Conservation (phyloP, 192 early-diverging fungal genomes). For the Chytriomyces sp. region DNA sequence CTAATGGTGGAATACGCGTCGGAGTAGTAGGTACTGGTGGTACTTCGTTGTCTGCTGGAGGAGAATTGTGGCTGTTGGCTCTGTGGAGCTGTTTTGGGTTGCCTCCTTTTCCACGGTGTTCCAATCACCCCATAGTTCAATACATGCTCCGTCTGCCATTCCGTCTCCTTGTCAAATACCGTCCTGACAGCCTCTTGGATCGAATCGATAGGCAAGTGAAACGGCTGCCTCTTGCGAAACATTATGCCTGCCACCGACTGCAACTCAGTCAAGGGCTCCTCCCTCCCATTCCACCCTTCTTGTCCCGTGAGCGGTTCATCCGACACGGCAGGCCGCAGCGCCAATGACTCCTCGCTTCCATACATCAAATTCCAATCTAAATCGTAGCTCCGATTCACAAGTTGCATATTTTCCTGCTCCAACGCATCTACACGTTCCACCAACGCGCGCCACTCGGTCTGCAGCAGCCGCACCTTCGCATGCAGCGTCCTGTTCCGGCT, state of each 20-base stretch:
- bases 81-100: not conserved
- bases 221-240: not conserved
- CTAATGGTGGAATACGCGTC: constrained; percentile 20
- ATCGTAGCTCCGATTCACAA: not conserved
- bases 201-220: not conserved
- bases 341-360: not conserved
- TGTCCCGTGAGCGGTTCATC: not conserved
- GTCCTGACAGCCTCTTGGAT: not conserved
- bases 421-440: not conserved
- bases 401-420: constrained; percentile 17
- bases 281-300: not conserved
- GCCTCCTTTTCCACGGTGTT: constrained; percentile 1
- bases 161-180: not conserved
- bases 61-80: not conserved
- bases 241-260: not conserved
- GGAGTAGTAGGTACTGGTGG: no score
- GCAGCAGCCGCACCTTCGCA: not conserved
- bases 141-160: constrained; percentile 8
- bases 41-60: no score
- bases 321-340: not conserved
- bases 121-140: constrained; percentile 16
- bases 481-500: not conserved
- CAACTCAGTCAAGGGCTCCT: not conserved
- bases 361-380: constrained; percentile 31
- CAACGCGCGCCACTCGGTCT: not conserved